A percentile compares a stretch with the other conserved stretches of the same genome.
Evolutionary conservation across 1,284 basidiomycete species (phyloP).

Genomic region (Trametes polyzona): DNA sequence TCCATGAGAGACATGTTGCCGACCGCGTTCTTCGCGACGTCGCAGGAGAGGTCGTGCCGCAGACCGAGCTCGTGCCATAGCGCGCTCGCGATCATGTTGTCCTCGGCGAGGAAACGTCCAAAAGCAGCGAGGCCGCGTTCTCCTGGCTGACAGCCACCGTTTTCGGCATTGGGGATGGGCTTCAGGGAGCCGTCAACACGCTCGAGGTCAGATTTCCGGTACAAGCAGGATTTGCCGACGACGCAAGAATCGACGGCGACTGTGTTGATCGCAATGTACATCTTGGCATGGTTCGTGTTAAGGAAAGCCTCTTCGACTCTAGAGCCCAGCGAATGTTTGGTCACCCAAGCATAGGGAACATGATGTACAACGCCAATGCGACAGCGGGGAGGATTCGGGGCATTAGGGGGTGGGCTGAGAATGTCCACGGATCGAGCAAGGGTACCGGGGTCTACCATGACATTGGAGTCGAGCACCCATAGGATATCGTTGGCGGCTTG

Average conservation of each 20-base stretch:
- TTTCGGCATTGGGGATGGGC: slow-evolving; percentile 39
- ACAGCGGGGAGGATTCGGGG: slow-evolving; percentile 29
- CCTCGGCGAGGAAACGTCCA: slow-evolving; percentile 88
- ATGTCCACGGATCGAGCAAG: slow-evolving; percentile 86
- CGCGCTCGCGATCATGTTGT: slow-evolving; percentile 91
- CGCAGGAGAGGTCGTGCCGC: slow-evolving; percentile 85
- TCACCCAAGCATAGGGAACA: slow-evolving; percentile 88
- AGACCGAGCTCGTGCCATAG: slow-evolving; percentile 91
- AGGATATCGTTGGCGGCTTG: slow-evolving; percentile 87
- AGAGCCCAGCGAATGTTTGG: slow-evolving; percentile 72
- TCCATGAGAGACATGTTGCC: slow-evolving; percentile 82
- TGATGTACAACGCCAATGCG: slow-evolving; percentile 93
- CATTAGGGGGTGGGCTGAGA: slow-evolving; percentile 48
- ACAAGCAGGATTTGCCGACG: slow-evolving; percentile 96
- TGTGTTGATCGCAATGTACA: slow-evolving; percentile 96
- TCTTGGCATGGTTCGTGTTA: slow-evolving; percentile 97
- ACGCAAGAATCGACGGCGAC: slow-evolving; percentile 93
- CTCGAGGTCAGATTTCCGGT: slow-evolving; percentile 87
- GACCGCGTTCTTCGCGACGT: slow-evolving; percentile 88
- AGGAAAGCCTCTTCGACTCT: slow-evolving; percentile 93
- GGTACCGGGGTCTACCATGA: slow-evolving; percentile 80
- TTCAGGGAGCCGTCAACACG: slow-evolving; percentile 65
- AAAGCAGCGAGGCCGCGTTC: slow-evolving; percentile 75
- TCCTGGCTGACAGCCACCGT: slow-evolving; percentile 36
- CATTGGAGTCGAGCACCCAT: slow-evolving; percentile 97